A percentile compares a stretch with the other conserved stretches of the same genome.
These are phyloP conservation scores for Trichosporon faecale DNA, from an alignment of 1,284 basidiomycete species.

Conservation along the genomic window DNA sequence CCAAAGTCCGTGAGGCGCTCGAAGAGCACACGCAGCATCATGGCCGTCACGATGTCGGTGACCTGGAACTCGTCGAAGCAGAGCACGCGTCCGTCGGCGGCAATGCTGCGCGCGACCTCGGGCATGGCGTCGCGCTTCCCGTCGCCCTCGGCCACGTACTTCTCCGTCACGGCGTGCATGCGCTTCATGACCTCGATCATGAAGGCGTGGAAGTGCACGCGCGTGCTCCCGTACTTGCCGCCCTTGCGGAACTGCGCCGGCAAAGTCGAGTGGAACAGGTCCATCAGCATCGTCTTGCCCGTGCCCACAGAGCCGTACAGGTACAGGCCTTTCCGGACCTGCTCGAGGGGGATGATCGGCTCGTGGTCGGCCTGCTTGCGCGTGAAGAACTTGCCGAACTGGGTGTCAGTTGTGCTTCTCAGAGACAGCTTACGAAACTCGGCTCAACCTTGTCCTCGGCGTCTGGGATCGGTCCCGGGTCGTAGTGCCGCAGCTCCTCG, in stretches of 20 bases:
- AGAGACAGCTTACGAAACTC: constrained; percentile 32
- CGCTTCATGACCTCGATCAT: constrained; percentile 99
- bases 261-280: constrained; percentile 88
- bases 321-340: constrained; percentile 83
- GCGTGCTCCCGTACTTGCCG: constrained; percentile 59
- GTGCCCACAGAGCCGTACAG: constrained; percentile 98
- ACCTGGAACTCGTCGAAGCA: constrained; percentile 99
- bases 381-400: constrained; percentile 65
- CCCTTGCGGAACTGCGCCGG: constrained; percentile 62
- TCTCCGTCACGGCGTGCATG: constrained; percentile 62
- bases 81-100: constrained; percentile 76
- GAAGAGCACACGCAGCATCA: constrained; percentile 88
- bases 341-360: constrained; percentile 46
- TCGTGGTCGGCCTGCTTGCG: constrained; percentile 49
- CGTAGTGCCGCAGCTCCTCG: constrained; percentile 67
- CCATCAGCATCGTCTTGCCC: constrained; percentile 97
- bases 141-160: constrained; percentile 56
- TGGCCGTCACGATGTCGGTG: constrained; percentile 97
- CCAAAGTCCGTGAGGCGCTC: constrained; percentile 82
- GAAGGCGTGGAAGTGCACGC: constrained; percentile 96
- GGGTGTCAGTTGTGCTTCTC: constrained; percentile 6
- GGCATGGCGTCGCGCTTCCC: constrained; percentile 69
- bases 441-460: constrained; percentile 43
- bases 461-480: constrained; percentile 63
- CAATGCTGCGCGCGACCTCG: constrained; percentile 84